Evolutionary conservation across 2,329 filamentous ascomycete genomes (phyloP).

Genomic region (Aciculosporium take): DNA sequence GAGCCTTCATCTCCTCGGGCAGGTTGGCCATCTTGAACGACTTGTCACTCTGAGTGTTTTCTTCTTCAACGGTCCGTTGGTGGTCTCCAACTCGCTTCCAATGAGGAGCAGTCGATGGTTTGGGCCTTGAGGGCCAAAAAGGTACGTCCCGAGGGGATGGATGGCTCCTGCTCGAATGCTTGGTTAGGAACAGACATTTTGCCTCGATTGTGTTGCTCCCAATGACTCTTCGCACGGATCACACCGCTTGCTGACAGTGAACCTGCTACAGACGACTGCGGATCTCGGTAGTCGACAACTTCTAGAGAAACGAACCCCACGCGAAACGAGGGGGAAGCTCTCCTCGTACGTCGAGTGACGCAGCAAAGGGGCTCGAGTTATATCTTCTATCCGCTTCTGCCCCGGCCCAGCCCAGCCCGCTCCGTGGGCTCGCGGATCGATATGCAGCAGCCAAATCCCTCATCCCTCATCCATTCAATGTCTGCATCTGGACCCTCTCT

Average conservation of each 20-base stretch:
- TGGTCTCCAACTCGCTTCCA: not conserved
- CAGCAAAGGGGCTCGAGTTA: constrained; percentile 1
- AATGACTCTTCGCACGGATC: not conserved
- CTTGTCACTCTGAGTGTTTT: not conserved
- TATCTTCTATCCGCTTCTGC: not conserved
- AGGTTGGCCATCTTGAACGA: constrained; percentile 21
- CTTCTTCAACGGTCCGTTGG: not conserved
- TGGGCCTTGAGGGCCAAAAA: not conserved
- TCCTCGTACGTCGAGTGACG: not conserved
- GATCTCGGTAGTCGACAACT: not conserved
- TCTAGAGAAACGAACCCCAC: not conserved
- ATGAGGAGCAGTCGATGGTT: not conserved
- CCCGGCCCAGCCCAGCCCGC: not conserved
- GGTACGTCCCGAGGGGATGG: not conserved
- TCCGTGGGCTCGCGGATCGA: not conserved
- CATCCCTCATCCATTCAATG: not conserved
- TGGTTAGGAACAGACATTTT: not conserved
- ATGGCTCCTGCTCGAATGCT: not conserved
- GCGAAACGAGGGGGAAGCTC: not conserved
- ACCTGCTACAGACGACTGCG: not conserved
- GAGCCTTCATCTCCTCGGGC: constrained; percentile 45
- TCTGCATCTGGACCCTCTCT: not conserved
- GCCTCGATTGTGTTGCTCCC: not conserved
- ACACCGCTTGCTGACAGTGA: not conserved
- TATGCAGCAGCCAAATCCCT: not conserved